phyloP scores from a whole-genome alignment of 495 filamentous ascomycete genomes.

The Cudoniella acicularis region DNA sequence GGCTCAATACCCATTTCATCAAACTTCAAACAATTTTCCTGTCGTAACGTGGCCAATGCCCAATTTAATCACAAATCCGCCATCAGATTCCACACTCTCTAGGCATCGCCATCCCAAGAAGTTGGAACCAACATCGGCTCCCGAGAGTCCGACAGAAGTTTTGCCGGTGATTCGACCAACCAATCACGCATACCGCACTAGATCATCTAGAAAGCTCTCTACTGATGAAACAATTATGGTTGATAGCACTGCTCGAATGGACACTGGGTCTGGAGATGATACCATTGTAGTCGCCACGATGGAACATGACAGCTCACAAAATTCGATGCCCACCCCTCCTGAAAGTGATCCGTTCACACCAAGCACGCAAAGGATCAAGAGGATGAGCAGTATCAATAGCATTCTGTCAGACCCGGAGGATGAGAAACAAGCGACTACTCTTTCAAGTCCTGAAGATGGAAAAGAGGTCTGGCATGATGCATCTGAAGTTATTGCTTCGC shows the following conservation, averaged over 20 bases:
- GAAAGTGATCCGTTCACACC: slow-evolving; percentile 1
- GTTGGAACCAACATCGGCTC: too few relatives aligned
- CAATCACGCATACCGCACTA: slow-evolving; percentile 13
- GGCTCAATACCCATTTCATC: too few relatives aligned
- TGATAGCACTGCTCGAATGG: not conserved
- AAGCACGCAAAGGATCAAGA: slow-evolving; percentile 5
- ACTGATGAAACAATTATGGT: not conserved
- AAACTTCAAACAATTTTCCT: too few relatives aligned
- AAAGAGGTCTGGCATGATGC: slow-evolving; percentile 14
- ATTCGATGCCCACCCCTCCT: not conserved
- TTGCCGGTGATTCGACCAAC: not conserved
- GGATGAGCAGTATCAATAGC: slow-evolving; percentile 6
- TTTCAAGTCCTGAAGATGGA: slow-evolving; percentile 3
- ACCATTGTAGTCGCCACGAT: not conserved
- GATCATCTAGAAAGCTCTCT: not conserved
- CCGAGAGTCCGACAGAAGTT: too few relatives aligned
- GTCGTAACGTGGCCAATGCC: too few relatives aligned
- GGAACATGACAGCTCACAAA: not conserved
- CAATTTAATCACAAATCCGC: slow-evolving; percentile 15
- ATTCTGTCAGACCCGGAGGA: slow-evolving; percentile 5
- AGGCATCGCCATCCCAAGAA: not conserved
- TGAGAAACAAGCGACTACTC: not conserved
- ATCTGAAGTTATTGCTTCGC: not conserved
- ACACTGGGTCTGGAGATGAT: not conserved
- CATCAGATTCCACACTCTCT: slow-evolving; percentile 10